phyloP scores from a whole-genome alignment of 2,329 filamentous ascomycete genomes.

The Aspergillus oerlinghausenensis region DNA sequence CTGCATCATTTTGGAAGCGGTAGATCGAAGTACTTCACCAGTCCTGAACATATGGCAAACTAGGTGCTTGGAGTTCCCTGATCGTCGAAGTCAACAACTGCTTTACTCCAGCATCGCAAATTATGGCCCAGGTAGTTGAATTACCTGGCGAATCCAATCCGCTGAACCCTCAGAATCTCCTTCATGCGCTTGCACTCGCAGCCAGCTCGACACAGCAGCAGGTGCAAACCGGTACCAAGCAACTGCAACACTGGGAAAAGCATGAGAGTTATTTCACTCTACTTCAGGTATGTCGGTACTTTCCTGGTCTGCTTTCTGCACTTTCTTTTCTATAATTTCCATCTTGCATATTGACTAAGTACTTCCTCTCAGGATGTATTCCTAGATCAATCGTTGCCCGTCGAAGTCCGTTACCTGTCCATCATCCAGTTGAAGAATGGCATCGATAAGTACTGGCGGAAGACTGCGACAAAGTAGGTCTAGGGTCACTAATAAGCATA shows the following conservation, averaged over 20 bases:
- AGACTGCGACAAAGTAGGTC: constrained; percentile 62
- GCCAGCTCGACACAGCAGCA: constrained; percentile 61
- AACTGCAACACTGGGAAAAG: constrained; percentile 68
- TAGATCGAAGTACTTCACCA: not conserved
- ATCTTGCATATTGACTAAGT: not conserved
- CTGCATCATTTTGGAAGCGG: not conserved
- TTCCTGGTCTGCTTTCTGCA: not conserved
- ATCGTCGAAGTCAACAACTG: constrained; percentile 2
- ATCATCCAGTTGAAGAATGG: constrained; percentile 96
- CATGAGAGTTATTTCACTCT: constrained; percentile 62
- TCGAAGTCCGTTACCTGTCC: constrained; percentile 78
- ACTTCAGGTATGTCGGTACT: constrained; percentile 56
- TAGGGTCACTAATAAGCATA: not conserved
- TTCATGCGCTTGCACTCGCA: constrained; percentile 59
- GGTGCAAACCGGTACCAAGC: constrained; percentile 62
- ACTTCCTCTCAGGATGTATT: constrained; percentile 61
- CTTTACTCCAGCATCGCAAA: constrained; percentile 11
- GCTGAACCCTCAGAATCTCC: constrained; percentile 59
- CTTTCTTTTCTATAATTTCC: not conserved
- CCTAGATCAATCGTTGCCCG: constrained; percentile 70
- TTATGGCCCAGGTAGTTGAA: constrained; percentile 70
- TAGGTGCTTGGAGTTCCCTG: not conserved
- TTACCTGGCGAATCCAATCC: constrained; percentile 76
- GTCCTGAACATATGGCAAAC: constrained; percentile 6
- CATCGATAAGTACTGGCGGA: constrained; percentile 92